Percentiles rank a stretch among this genome's conserved stretches.
Evolutionary conservation across 164 flowering plant genomes (phyloP).

Genomic region (Nelumbo lutea): DNA sequence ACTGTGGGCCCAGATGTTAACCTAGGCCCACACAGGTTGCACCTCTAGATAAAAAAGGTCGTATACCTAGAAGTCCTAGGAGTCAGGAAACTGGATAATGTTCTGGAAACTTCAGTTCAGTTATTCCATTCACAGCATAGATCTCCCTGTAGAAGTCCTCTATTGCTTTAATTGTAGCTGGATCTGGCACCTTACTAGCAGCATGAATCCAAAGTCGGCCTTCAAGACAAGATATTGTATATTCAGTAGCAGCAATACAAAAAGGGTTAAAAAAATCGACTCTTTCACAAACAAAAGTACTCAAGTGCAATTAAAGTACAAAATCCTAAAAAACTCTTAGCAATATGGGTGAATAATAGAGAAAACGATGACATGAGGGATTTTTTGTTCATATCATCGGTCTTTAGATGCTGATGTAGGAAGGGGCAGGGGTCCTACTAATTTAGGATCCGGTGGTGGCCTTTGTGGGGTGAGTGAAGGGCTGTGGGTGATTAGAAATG

Average conservation of each 20-base stretch:
- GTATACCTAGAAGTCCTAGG: conserved; percentile 39
- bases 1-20: too few species aligned
- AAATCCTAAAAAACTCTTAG: neutral
- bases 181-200: conserved; percentile 86
- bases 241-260: conserved; percentile 7
- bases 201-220: conserved; percentile 99
- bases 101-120: conserved; percentile 81
- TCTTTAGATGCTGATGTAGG: too few species aligned
- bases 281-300: neutral
- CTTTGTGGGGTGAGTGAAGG: too few species aligned
- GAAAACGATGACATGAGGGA: too few species aligned
- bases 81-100: conserved; percentile 89
- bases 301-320: neutral
- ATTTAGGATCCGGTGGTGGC: too few species aligned
- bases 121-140: conserved; percentile 79
- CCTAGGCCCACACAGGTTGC: too few species aligned
- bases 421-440: too few species aligned
- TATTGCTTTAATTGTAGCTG: conserved; percentile 83
- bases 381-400: too few species aligned
- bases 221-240: conserved; percentile 21
- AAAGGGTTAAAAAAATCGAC: too few species aligned
- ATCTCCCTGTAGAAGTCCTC: conserved; percentile 87
- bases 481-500: too few species aligned
- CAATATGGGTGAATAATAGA: neutral
- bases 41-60: neutral